Conservation (phyloP, 805 yeast species). For the Candida easanensis region DNA sequence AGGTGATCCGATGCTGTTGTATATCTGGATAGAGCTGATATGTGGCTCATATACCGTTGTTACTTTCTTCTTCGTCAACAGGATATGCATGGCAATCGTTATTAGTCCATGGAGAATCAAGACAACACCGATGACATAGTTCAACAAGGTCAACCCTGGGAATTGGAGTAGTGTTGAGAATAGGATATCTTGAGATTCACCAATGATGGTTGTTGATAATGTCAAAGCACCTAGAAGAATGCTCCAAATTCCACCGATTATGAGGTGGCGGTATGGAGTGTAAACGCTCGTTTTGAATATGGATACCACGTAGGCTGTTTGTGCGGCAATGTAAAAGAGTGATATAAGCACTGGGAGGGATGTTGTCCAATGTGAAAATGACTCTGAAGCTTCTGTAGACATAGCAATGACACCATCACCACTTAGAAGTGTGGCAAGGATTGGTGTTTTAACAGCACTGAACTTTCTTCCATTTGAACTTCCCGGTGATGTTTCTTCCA, state of each 20-base stretch:
- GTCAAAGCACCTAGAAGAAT: constrained; percentile 27
- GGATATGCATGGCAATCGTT: background rate
- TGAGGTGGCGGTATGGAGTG: constrained; percentile 91
- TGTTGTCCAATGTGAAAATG: background rate
- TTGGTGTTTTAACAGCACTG: constrained; percentile 19
- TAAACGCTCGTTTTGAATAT: constrained; percentile 78
- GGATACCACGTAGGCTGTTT: constrained; percentile 50
- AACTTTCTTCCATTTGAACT: constrained; percentile 1
- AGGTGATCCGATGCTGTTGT: constrained; percentile 19
- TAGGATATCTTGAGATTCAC: background rate
- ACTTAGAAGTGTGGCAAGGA: constrained; percentile 18
- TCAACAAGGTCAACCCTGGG: background rate
- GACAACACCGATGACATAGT: background rate
- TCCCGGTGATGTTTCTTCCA: constrained; percentile 1
- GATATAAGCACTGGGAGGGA: constrained; percentile 28
- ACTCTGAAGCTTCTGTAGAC: background rate
- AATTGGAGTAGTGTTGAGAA: constrained; percentile 4
- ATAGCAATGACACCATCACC: constrained; percentile 14
- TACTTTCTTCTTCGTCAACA: constrained; percentile 1
- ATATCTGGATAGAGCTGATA: constrained; percentile 10
- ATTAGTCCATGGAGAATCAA: constrained; percentile 2
- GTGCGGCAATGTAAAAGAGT: constrained; percentile 24
- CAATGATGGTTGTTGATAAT: background rate
- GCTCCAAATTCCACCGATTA: constrained; percentile 52
- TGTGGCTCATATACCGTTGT: background rate